Base-by-base conservation (phyloP, 2,329 filamentous ascomycete genomes). In the Neonectria coccinea region DNA sequence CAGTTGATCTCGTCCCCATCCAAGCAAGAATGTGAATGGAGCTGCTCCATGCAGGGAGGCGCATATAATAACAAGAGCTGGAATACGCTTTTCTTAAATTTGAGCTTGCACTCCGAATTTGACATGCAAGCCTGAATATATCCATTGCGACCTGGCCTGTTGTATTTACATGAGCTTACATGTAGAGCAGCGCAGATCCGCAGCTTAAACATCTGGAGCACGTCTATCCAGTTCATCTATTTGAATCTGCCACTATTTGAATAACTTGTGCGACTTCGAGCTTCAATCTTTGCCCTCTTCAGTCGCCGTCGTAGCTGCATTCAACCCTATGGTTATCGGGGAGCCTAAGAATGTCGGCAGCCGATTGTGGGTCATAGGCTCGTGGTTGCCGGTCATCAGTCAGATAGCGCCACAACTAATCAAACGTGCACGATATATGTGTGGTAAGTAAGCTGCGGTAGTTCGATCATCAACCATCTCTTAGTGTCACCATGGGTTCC, bases 1-100 rank as follows among this genome's bases (percentile, higher is more conserved):
- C 59, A 3, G 59, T 55, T 41, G 59, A 62, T 57, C 52, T 62
- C 12, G 16, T 62, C 22, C 36, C 53, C n/a, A 25, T 39, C 12
- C 59, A 16, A 20, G 18, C 36, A 51, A 16, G 25, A 1, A 51
- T 57, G 20, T 56, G 33, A 55, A 31, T 18, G 7, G n/a, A 3
- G 50, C 14, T n/a, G 5, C n/a, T 18, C 29, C 6, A 20, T 18
- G 39, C 16, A 42, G 16, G 39, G 16, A 42, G 39, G 39, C 7
- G 7, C 36, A n/a, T 5, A 41, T 3, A 29, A 29, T 29, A 10
- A 41, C n/a, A 12, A 6, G 36, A 41, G 7, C 36, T 41, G 16
- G 11, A n/a, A n/a, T n/a, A n/a, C n/a, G n/a, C n/a, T n/a, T n/a
- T n/a, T n/a, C n/a, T n/a, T n/a, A n/a, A n/a, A n/a, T n/a, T n/a